Conservation (phyloP, 78 protist species). For the Isochrysis galbana region DNA sequence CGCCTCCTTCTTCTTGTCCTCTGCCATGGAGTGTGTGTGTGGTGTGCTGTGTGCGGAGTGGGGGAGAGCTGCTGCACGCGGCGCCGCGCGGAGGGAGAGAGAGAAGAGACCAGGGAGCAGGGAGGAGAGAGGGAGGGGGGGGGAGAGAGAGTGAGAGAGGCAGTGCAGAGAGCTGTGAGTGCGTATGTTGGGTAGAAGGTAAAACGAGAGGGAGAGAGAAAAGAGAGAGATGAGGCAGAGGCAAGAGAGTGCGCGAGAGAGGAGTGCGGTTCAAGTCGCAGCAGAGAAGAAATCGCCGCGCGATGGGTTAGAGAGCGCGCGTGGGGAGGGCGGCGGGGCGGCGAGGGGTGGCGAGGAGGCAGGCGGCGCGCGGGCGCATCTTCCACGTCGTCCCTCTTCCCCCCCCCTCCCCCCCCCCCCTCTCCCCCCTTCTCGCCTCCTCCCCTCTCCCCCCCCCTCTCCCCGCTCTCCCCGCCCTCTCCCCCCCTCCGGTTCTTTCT, state of each 20-base stretch:
- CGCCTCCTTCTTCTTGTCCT: too few relatives aligned
- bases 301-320: background rate
- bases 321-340: background rate
- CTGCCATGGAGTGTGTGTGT: too few relatives aligned
- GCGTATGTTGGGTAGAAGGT: background rate
- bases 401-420: too few relatives aligned
- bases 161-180: background rate
- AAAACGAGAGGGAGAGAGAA: background rate
- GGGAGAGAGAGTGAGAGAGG: background rate
- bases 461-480: too few relatives aligned
- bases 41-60: too few relatives aligned
- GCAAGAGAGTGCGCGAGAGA: background rate
- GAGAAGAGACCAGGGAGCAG: background rate
- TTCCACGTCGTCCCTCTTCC: too few relatives aligned
- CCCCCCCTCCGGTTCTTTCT: too few relatives aligned
- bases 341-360: background rate
- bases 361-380: background rate
- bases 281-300: background rate
- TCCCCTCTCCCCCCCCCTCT: too few relatives aligned
- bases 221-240: background rate
- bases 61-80: too few relatives aligned
- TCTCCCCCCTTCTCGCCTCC: too few relatives aligned
- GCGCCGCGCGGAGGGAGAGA: conserved; percentile 12
- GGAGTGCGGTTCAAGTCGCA: background rate
- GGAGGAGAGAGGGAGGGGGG: background rate